These are phyloP conservation scores for Cicer arietinum DNA, from an alignment of 306 rosid species.

Conservation along the genomic window DNA sequence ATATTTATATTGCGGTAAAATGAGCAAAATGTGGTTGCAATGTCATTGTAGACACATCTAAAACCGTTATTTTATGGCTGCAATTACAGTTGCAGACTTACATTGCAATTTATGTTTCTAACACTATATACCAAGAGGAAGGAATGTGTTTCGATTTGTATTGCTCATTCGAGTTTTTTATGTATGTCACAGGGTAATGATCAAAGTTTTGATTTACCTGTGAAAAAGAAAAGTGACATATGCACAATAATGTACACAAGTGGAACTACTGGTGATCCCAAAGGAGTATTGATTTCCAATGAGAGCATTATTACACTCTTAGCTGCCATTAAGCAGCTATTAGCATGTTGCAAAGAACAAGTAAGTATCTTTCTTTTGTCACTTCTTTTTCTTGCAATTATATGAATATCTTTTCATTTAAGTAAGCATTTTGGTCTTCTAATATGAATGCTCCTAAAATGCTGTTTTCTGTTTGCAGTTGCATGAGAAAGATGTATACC, in stretches of 20 bases:
- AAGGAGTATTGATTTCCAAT: conserved; percentile 91
- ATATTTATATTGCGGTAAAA: too few species aligned
- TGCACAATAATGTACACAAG: conserved; percentile 98
- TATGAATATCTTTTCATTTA: conserved; percentile 2
- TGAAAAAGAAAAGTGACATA: conserved; percentile 73
- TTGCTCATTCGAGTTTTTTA: conserved; percentile 45
- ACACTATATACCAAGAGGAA: background rate
- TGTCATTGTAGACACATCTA: too few species aligned
- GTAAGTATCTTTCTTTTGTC: conserved; percentile 47
- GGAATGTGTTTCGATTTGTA: conserved; percentile 7
- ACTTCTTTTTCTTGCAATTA: conserved; percentile 10
- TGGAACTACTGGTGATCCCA: conserved; percentile 97
- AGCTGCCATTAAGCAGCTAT: conserved; percentile 56
- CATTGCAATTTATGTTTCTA: background rate
- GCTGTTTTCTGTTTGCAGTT: conserved; percentile 50
- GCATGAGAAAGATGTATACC: conserved; percentile 64
- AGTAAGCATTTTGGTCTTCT: conserved; percentile 27
- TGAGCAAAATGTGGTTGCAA: too few species aligned
- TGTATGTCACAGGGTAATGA: conserved; percentile 61
- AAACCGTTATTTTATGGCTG: too few species aligned
- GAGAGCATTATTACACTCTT: conserved; percentile 75
- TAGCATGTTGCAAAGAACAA: conserved; percentile 59
- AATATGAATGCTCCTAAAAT: conserved; percentile 12
- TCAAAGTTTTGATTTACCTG: conserved; percentile 73
- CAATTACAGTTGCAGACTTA: background rate